These are phyloP conservation scores for Camillea tinctor DNA, from an alignment of 2,329 filamentous ascomycete species.

Conservation along the genomic window DNA sequence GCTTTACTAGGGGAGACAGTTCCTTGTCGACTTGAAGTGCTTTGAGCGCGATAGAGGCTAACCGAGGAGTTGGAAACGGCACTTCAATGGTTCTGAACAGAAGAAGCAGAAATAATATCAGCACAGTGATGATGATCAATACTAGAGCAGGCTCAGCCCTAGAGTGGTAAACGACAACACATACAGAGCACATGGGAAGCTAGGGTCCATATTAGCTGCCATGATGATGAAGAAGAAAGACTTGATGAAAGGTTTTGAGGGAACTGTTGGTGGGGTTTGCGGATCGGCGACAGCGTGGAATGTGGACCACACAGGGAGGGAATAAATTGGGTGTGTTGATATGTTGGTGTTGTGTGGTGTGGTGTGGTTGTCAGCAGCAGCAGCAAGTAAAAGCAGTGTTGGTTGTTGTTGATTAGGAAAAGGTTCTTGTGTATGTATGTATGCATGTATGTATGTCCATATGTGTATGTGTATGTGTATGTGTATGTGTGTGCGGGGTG, in stretches of 20 bases:
- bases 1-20: slow-evolving; percentile 77
- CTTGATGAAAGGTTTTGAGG: neutral
- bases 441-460: too few relatives aligned
- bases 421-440: too few relatives aligned
- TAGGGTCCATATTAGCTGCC: slow-evolving; percentile 41
- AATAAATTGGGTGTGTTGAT: slow-evolving; percentile 4
- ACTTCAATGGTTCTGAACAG: slow-evolving; percentile 65
- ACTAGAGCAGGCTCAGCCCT: neutral
- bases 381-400: too few relatives aligned
- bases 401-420: too few relatives aligned
- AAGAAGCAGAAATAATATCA: slow-evolving; percentile 26
- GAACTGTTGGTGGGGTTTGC: neutral
- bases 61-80: slow-evolving; percentile 76
- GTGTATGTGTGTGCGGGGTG: slow-evolving; percentile 12
- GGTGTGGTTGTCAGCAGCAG: neutral
- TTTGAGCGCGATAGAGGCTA: slow-evolving; percentile 72
- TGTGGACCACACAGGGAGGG: slow-evolving; percentile 21
- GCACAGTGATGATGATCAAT: slow-evolving; percentile 13
- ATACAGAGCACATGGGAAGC: slow-evolving; percentile 65
- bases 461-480: too few relatives aligned
- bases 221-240: slow-evolving; percentile 39
- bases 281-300: slow-evolving; percentile 3
- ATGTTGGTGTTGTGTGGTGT: neutral
- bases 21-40: slow-evolving; percentile 85
- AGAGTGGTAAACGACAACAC: slow-evolving; percentile 28